phyloP scores from a whole-genome alignment of 139 green algal species.

The Chara braunii region DNA sequence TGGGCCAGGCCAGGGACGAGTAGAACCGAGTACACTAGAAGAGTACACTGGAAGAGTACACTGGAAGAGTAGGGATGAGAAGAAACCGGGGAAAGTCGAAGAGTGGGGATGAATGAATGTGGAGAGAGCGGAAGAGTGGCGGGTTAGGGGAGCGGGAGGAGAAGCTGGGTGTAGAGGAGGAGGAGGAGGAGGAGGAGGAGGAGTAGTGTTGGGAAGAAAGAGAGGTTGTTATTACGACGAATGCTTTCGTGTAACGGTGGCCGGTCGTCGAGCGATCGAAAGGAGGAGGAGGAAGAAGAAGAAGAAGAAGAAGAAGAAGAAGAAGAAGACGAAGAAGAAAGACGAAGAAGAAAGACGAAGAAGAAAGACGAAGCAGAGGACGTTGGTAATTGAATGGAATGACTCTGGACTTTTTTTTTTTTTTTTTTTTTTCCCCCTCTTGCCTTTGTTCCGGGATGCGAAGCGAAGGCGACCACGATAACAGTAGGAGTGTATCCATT shows the following conservation, averaged over 20 bases:
- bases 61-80: neutral
- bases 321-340: neutral
- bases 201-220: no score
- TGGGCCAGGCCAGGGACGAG: neutral
- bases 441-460: neutral
- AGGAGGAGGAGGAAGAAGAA: constrained; percentile 9
- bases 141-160: neutral
- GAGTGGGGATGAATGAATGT: neutral
- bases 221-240: no score
- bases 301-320: constrained; percentile 3
- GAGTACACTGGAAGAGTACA: neutral
- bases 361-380: neutral
- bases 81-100: constrained; percentile 6
- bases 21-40: neutral
- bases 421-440: no score
- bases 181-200: neutral
- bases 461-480: neutral
- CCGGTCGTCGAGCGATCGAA: constrained; percentile 7
- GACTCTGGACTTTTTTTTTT: no score
- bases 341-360: neutral
- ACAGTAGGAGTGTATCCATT: neutral
- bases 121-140: neutral
- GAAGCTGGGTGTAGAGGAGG: neutral
- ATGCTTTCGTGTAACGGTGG: constrained; percentile 6
- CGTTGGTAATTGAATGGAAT: no score